A percentile compares a stretch with the other conserved stretches of the same genome.
Evolutionary conservation across 768 basidiomycete species (phyloP).

Genomic region (Serendipita vermifera): DNA sequence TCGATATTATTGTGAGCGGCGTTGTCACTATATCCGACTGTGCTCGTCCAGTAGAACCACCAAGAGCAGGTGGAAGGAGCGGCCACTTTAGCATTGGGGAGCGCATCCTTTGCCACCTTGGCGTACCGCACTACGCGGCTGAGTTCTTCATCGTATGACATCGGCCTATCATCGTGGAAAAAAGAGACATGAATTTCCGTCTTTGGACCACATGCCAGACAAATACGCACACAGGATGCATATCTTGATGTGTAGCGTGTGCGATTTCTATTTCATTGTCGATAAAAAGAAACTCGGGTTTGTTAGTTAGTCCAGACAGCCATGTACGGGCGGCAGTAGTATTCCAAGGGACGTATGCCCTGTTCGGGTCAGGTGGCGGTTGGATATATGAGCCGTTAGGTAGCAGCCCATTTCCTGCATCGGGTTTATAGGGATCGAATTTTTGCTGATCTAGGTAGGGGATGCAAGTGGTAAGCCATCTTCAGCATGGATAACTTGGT

Average conservation of each 20-base stretch:
- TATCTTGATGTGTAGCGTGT: constrained; percentile 40
- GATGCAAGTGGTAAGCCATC: background rate
- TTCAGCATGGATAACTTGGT: background rate
- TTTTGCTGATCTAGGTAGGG: constrained; percentile 27
- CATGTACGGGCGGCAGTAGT: constrained; percentile 31
- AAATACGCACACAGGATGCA: constrained; percentile 35
- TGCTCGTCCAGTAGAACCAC: constrained; percentile 38
- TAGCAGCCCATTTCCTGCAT: constrained; percentile 38
- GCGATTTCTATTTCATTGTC: constrained; percentile 51
- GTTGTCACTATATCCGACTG: constrained; percentile 35
- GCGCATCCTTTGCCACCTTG: constrained; percentile 31
- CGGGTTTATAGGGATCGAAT: constrained; percentile 37
- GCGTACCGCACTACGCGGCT: constrained; percentile 32
- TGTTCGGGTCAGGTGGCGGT: constrained; percentile 28
- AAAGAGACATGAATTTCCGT: background rate
- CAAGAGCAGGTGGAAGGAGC: constrained; percentile 31
- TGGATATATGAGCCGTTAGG: constrained; percentile 36
- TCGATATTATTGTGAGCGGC: constrained; percentile 40
- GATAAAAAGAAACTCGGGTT: constrained; percentile 35
- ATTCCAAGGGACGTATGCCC: constrained; percentile 38
- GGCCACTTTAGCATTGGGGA: constrained; percentile 33
- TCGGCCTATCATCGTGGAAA: too few relatives aligned
- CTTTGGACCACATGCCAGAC: background rate
- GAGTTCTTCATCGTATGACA: constrained; percentile 42
- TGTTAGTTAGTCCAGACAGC: constrained; percentile 35